Conservation (phyloP, 495 filamentous ascomycete species). For the Pseudevernia furfuracea region DNA sequence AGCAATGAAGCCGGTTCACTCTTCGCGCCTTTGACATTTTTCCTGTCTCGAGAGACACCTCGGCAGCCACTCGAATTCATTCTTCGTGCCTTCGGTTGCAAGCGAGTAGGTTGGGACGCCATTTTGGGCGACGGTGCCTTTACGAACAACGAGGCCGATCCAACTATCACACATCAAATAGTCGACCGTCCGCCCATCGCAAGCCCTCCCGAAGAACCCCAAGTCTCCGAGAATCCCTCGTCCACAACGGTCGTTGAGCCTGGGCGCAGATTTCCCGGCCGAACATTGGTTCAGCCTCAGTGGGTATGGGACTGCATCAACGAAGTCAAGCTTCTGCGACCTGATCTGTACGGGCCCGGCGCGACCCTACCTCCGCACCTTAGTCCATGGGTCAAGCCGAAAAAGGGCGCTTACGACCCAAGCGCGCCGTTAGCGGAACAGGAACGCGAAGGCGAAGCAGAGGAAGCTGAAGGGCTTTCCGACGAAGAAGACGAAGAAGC, state of each 20-base stretch:
- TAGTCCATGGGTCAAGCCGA: slow-evolving; percentile 89
- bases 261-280: slow-evolving; percentile 78
- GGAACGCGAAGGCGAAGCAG: slow-evolving; percentile 76
- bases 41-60: slow-evolving; percentile 87
- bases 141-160: slow-evolving; percentile 78
- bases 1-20: slow-evolving; percentile 51
- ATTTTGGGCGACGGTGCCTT: slow-evolving; percentile 86
- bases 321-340: slow-evolving; percentile 72
- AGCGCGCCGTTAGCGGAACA: slow-evolving; percentile 64
- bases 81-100: slow-evolving; percentile 89
- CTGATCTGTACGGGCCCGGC: slow-evolving; percentile 85
- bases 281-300: slow-evolving; percentile 91
- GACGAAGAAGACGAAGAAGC: slow-evolving; percentile 45
- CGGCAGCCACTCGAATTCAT: slow-evolving; percentile 88
- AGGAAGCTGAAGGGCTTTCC: slow-evolving; percentile 59
- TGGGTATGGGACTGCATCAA: slow-evolving; percentile 98
- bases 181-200: slow-evolving; percentile 70
- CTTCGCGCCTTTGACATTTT: slow-evolving; percentile 83
- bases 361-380: slow-evolving; percentile 85
- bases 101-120: slow-evolving; percentile 87
- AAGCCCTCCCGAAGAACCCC: not conserved
- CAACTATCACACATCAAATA: slow-evolving; percentile 89
- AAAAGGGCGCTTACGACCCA: slow-evolving; percentile 81
- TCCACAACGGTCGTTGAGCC: slow-evolving; percentile 46
- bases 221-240: slow-evolving; percentile 28